Evolutionary conservation across 768 basidiomycete genomes (phyloP).

Genomic region (Hortiboletus campestris): DNA sequence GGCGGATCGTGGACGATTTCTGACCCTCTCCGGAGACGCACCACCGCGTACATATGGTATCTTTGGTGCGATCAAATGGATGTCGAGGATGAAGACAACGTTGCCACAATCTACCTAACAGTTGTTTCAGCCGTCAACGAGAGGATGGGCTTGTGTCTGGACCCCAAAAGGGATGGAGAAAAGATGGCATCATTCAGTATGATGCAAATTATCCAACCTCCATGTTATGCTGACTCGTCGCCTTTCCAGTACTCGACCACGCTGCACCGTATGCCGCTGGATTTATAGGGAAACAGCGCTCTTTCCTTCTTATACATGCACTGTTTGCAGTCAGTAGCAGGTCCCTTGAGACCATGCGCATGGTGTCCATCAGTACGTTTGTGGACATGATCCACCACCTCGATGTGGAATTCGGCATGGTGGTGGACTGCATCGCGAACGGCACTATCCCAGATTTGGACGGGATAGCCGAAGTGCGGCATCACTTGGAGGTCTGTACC

Average conservation of each 20-base stretch:
- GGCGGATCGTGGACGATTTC: background rate
- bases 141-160: background rate
- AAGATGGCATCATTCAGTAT: background rate
- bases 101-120: background rate
- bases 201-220: background rate
- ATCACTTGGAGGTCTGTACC: background rate
- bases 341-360: background rate
- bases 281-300: slow-evolving; percentile 2
- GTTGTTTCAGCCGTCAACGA: background rate
- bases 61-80: background rate
- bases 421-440: slow-evolving; percentile 7
- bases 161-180: slow-evolving; percentile 3
- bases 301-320: slow-evolving; percentile 7
- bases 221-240: background rate
- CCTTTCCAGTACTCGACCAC: slow-evolving; percentile 1
- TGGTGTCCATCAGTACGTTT: slow-evolving; percentile 7
- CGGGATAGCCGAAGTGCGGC: slow-evolving; percentile 1
- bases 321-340: slow-evolving; percentile 1
- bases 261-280: background rate
- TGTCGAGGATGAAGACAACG: background rate
- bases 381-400: slow-evolving; percentile 9
- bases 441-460: slow-evolving; percentile 5
- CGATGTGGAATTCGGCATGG: slow-evolving; percentile 4
- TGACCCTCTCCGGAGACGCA: slow-evolving; percentile 1
- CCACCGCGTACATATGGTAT: background rate